These are phyloP conservation scores for Starmerella vaccinii DNA, from an alignment of 805 yeast genomes.

Conservation along the genomic window DNA sequence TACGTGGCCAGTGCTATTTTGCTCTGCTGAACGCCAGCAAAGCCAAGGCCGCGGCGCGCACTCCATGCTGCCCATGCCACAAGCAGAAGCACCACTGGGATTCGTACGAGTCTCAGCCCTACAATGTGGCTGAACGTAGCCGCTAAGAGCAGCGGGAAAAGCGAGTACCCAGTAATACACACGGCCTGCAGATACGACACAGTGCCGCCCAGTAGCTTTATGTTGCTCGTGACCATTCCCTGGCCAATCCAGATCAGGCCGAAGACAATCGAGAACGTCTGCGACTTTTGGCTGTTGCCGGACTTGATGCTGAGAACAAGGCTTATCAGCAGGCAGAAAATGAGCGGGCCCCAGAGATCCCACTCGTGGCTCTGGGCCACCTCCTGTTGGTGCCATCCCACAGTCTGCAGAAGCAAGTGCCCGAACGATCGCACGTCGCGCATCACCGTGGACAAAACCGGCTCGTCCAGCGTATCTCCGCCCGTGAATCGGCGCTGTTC, in stretches of 20 bases:
- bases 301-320: constrained; percentile 40
- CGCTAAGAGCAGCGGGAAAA: constrained; percentile 54
- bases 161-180: constrained; percentile 59
- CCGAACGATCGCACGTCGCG: constrained; percentile 41
- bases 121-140: constrained; percentile 42
- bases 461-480: constrained; percentile 65
- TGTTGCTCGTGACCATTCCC: constrained; percentile 51
- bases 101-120: constrained; percentile 41
- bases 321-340: constrained; percentile 48
- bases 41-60: constrained; percentile 49
- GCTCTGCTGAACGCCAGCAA: constrained; percentile 54
- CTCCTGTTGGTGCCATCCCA: constrained; percentile 33
- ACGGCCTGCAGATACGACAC: constrained; percentile 59
- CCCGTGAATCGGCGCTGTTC: constrained; percentile 50
- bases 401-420: constrained; percentile 35
- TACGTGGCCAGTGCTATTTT: constrained; percentile 52
- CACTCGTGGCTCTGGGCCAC: constrained; percentile 25
- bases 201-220: constrained; percentile 50
- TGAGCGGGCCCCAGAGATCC: constrained; percentile 55
- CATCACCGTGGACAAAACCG: constrained; percentile 46
- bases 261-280: constrained; percentile 56
- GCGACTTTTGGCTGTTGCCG: constrained; percentile 37
- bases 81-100: constrained; percentile 38
- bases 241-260: constrained; percentile 54
- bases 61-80: constrained; percentile 57